These are phyloP conservation scores for Lentinula boryana DNA, from an alignment of 768 basidiomycete species.

Conservation along the genomic window DNA sequence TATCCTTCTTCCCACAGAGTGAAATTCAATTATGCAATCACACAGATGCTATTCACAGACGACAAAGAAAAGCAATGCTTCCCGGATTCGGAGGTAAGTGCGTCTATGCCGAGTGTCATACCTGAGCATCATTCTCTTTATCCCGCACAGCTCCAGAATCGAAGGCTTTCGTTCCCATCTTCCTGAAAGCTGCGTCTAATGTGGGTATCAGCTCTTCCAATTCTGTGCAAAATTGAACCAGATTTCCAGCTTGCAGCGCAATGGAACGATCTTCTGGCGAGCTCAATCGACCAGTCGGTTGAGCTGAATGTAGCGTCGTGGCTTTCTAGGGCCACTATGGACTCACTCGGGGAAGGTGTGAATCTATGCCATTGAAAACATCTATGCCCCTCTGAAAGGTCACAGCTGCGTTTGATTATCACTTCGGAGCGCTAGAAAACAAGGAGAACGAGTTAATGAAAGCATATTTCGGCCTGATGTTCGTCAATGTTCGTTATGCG, in stretches of 20 bases:
- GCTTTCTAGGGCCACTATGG: constrained; percentile 44
- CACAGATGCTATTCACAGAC: constrained; percentile 39
- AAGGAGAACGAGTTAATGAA: constrained; percentile 46
- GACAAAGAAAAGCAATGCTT: constrained; percentile 48
- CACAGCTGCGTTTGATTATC: constrained; percentile 49
- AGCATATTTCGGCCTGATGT: constrained; percentile 50
- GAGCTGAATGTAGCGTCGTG: constrained; percentile 45
- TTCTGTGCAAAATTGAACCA: neutral
- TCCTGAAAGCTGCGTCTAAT: constrained; percentile 37
- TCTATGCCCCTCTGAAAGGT: neutral
- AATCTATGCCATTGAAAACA: neutral
- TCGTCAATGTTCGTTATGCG: neutral
- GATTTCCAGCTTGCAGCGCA: constrained; percentile 35
- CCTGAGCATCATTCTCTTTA: neutral
- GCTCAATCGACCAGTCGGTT: constrained; percentile 29
- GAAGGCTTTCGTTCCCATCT: constrained; percentile 44
- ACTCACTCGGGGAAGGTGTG: constrained; percentile 45
- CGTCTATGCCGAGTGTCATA: constrained; percentile 1
- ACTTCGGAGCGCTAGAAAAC: constrained; percentile 47
- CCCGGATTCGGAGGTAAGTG: constrained; percentile 46
- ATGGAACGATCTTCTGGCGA: constrained; percentile 48
- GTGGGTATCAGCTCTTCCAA: constrained; percentile 21
- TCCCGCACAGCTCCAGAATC: constrained; percentile 21
- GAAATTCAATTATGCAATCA: neutral
- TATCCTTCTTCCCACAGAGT: neutral